Evolutionary conservation across 108 stramenopile genomes (phyloP), one percentile per base, ranked within the genome.

Genomic region (Pseudonitzschia delicatissima): DNA sequence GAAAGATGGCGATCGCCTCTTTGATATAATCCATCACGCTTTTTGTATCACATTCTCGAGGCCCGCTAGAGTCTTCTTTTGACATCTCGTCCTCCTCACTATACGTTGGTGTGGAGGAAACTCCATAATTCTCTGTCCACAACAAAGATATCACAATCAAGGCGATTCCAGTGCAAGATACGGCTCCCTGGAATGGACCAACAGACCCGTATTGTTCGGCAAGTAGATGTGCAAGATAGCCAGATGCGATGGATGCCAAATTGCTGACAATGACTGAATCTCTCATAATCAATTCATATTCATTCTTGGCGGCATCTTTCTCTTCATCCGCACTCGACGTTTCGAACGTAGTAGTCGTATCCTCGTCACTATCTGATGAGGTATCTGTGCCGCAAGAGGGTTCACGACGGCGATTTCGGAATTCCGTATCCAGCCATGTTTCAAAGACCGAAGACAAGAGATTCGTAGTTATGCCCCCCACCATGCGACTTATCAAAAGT

Each of bases 91-190:
- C 53, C 5, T 55, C n/a, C 7, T 33, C 32, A 15, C 3, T 29
- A 55, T 15, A 25, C 5, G 5, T 31, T 6, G 31, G 31, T 27
- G 9, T n/a, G n/a, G 1, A 11, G 3, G 47, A 23, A 31, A 9
- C 40, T 2, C 90, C 93, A 62, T 90, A 88, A 67, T 94, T 94
- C 61, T 94, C 93, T 32, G 47, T 58, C 90, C 90, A 94, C 29
- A 68, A 13, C 25, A 57, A 29, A 4, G 35, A 39, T 0, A 90
- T 66, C 0, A 83, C 64, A 20, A 77, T 35, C 9, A 87, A 39
- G 8, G 80, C 87, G 36, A 85, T 26, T 1, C 66, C 45, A 17
- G 87, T 88, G 26, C 86, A 78, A 18, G 60, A 66, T 4, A 90
- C 81, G 34, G 92, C 87, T 28, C 80, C 80, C 59, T 87, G 58